Conservation (phyloP, 495 filamentous ascomycete genomes). For the Xylaria sp. region DNA sequence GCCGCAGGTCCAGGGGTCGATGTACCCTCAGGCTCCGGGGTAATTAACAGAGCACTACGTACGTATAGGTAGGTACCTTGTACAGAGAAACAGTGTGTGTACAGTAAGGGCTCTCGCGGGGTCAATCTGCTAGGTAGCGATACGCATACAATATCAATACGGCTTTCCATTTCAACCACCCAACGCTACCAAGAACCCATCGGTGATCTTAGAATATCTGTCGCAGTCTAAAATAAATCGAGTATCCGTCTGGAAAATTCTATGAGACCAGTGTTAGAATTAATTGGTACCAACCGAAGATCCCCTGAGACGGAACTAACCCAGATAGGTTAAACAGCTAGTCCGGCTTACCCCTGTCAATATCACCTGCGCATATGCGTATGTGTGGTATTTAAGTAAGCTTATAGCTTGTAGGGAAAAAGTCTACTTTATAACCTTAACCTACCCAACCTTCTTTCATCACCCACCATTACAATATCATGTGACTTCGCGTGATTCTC, state of each 20-base stretch:
- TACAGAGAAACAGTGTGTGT: background rate
- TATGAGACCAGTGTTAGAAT: background rate
- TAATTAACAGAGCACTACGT: background rate
- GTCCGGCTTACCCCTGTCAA: too few relatives aligned
- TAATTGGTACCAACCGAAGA: background rate
- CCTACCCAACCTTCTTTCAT: background rate
- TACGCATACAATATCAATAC: background rate
- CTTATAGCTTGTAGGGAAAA: too few relatives aligned
- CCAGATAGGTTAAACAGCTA: background rate
- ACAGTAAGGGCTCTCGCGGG: background rate
- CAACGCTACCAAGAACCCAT: background rate
- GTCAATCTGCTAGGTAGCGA: background rate
- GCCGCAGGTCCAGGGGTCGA: constrained; percentile 7
- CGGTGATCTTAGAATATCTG: background rate
- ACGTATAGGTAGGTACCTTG: background rate
- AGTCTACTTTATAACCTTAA: background rate
- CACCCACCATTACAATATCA: background rate
- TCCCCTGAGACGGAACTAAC: background rate
- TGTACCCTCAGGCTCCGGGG: background rate
- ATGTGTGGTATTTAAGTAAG: too few relatives aligned
- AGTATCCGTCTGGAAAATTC: background rate
- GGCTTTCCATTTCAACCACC: background rate
- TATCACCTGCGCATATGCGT: too few relatives aligned
- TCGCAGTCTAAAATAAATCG: too few relatives aligned
- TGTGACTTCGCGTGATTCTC: background rate